phyloP scores from a whole-genome alignment of 768 basidiomycete genomes.

The Serendipita sp. region DNA sequence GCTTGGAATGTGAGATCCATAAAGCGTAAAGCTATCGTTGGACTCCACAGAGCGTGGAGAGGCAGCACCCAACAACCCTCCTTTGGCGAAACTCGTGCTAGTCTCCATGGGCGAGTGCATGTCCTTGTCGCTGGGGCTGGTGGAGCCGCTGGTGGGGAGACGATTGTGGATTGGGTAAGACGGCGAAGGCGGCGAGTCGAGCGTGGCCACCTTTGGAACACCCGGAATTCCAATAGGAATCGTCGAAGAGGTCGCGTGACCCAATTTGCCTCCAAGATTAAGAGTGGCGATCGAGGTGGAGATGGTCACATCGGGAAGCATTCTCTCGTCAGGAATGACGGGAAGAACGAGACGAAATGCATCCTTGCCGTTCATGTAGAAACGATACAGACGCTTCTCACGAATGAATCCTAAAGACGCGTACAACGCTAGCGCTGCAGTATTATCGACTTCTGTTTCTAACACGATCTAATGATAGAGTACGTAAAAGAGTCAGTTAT shows the following conservation, averaged over 20 bases:
- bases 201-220: not conserved
- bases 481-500: not conserved
- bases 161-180: not conserved
- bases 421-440: constrained; percentile 75
- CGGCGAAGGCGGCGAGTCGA: not conserved
- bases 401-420: constrained; percentile 87
- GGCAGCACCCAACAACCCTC: not conserved
- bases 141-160: not conserved
- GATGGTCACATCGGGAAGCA: not conserved
- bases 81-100: not conserved
- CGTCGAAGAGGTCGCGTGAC: too few relatives aligned
- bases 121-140: not conserved
- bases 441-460: constrained; percentile 92
- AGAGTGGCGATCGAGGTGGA: too few relatives aligned
- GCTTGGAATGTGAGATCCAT: not conserved
- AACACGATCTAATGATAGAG: constrained; percentile 55
- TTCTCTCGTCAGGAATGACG: constrained; percentile 24
- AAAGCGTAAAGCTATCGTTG: not conserved
- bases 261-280: too few relatives aligned
- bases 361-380: constrained; percentile 96
- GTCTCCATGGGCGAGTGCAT: not conserved
- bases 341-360: constrained; percentile 71
- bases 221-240: too few relatives aligned
- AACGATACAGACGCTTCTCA: constrained; percentile 85
- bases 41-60: constrained; percentile 1